A percentile compares a stretch with the other conserved stretches of the same genome.
Conservation (phyloP, 78 protist species). For the Acrasis kona region DNA sequence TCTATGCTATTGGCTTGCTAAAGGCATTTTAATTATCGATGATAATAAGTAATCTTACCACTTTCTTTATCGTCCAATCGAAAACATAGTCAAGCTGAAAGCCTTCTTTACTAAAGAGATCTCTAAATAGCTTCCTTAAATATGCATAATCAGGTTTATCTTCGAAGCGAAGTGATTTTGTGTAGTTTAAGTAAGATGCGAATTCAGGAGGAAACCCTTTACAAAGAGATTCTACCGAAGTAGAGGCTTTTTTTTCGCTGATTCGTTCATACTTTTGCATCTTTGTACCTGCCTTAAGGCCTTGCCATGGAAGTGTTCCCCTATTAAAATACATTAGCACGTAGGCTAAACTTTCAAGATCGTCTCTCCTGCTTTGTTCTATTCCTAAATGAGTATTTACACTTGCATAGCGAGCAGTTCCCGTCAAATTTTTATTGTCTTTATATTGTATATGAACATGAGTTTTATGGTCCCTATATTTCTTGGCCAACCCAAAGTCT, state of each 20-base stretch:
- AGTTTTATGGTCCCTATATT: constrained; percentile 58
- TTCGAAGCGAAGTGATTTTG: constrained; percentile 46
- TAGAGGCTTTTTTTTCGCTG: constrained; percentile 45
- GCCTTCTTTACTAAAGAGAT: constrained; percentile 42
- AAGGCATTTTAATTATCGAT: no score
- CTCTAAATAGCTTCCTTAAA: constrained; percentile 52
- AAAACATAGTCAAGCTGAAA: constrained; percentile 48
- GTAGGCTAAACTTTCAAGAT: constrained; percentile 80
- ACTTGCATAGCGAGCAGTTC: constrained; percentile 48
- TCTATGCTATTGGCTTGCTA: no score
- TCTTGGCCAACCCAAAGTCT: constrained; percentile 59
- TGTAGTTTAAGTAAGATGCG: constrained; percentile 49
- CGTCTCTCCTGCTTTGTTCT: constrained; percentile 89
- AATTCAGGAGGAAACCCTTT: constrained; percentile 56
- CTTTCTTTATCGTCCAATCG: constrained; percentile 56
- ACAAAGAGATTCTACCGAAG: constrained; percentile 56
- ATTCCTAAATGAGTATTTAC: constrained; percentile 45
- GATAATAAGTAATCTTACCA: no score
- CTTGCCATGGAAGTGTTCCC: constrained; percentile 79
- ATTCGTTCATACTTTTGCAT: constrained; percentile 39
- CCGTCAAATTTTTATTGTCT: constrained; percentile 52
- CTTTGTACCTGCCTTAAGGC: constrained; percentile 59
- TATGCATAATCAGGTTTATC: constrained; percentile 74
- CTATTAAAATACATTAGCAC: constrained; percentile 52
- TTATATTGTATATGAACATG: constrained; percentile 58